Base-by-base conservation (phyloP, 768 basidiomycete genomes). In the Mycena galopus region DNA sequence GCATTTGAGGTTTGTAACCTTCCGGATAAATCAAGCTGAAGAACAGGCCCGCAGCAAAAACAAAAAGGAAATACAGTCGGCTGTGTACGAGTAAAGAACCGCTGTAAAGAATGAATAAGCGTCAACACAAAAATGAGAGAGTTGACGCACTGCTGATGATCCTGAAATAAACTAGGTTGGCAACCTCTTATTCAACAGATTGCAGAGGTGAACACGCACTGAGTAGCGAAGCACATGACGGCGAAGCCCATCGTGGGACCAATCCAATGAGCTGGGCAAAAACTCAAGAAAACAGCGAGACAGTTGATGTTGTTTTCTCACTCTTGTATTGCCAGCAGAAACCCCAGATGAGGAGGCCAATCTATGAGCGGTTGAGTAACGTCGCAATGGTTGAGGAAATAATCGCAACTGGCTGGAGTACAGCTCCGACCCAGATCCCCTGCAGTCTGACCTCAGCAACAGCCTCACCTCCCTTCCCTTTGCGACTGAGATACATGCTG, bases 311-410 rank as follows among this genome's bases (percentile, higher is more conserved):
- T 55, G 39, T 39, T 2, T 2, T 11, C 71, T n/a, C 23, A 71
- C 73, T 75, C 58, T 69, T 66, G 60, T 75, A 75, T 39, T 72
- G 70, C 74, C 74, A 75, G 35, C 51, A 65, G 58, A 75, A 75
- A 3, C 72, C 71, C 75, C 75, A 75, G 65, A 75, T 75, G 1
- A 75, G 64, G 21, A 75, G 47, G 5, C 74, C 74, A 23, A 75
- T 76, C 71, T 71, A 53, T 29, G 14, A 39, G 23, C 6, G 2
- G 16, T 33, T 44, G 16, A 47, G 59, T 3, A 42, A 53, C 12
- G n/a, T 56, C 5, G 7, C 33, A 39, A 51, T 12, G 42, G 19
- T 37, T 42, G 19, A 39, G n/a, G n/a, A n/a, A 29, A 59, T 25
- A 1, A 16, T 57, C 61, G 23, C 25, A 67, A n/a, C 71, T n/a